Percentiles rank a stretch among this genome's conserved stretches.
phyloP scores from a whole-genome alignment of 2,329 filamentous ascomycete species.

The Botrytis fabae region DNA sequence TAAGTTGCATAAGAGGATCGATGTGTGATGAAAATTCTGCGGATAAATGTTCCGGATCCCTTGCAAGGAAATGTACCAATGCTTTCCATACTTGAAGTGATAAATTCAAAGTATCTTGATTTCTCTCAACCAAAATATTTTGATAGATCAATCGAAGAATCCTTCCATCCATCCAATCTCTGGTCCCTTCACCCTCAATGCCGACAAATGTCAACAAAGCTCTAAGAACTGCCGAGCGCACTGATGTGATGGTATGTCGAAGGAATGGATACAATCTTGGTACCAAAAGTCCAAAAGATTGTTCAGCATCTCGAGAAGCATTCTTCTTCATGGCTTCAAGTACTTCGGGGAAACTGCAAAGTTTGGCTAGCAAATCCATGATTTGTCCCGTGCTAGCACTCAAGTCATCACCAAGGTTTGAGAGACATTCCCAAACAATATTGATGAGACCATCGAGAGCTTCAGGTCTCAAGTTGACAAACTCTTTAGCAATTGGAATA shows the following conservation, averaged over 20 bases:
- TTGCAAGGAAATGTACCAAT: slow-evolving; percentile 66
- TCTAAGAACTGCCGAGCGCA: slow-evolving; percentile 88
- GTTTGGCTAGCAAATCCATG: slow-evolving; percentile 94
- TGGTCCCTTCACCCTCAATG: slow-evolving; percentile 74
- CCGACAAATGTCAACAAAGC: slow-evolving; percentile 91
- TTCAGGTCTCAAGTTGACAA: slow-evolving; percentile 78
- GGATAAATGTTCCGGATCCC: slow-evolving; percentile 63
- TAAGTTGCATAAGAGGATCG: slow-evolving; percentile 77
- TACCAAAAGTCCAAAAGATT: slow-evolving; percentile 89
- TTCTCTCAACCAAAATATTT: slow-evolving; percentile 90
- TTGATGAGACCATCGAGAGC: slow-evolving; percentile 81
- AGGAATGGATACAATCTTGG: slow-evolving; percentile 94
- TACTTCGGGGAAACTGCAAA: slow-evolving; percentile 92
- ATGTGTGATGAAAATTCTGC: slow-evolving; percentile 74
- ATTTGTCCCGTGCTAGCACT: slow-evolving; percentile 97
- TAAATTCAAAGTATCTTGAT: slow-evolving; percentile 75
- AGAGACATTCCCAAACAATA: slow-evolving; percentile 96
- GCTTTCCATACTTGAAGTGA: slow-evolving; percentile 87
- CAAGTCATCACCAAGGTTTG: slow-evolving; percentile 93
- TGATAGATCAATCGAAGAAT: slow-evolving; percentile 89
- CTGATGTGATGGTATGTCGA: slow-evolving; percentile 93
- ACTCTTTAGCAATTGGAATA: slow-evolving; percentile 93
- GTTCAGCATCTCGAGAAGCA: slow-evolving; percentile 76
- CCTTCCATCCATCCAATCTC: slow-evolving; percentile 90
- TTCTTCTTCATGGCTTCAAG: slow-evolving; percentile 91